A percentile compares a stretch with the other conserved stretches of the same genome.
These are phyloP conservation scores for Sorghum bicolor DNA, from an alignment of 176 grass and related monocot species.

Conservation along the genomic window DNA sequence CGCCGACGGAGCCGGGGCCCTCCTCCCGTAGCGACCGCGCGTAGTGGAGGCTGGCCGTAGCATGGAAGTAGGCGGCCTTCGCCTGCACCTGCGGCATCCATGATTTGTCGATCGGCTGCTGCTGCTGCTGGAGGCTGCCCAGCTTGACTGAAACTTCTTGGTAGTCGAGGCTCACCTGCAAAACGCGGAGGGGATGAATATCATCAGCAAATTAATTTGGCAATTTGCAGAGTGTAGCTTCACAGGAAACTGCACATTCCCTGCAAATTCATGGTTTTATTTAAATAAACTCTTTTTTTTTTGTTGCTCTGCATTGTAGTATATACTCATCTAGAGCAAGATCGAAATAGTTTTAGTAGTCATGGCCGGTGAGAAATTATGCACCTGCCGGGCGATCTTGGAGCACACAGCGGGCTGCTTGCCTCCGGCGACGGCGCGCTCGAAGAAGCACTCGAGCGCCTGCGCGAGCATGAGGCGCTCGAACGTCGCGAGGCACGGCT, in stretches of 20 bases:
- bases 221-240: too few relatives aligned
- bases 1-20: slow-evolving; percentile 1
- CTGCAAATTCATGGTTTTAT: not conserved
- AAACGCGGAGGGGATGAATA: too few relatives aligned
- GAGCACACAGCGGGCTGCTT: slow-evolving; percentile 40
- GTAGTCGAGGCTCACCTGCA: slow-evolving; percentile 57
- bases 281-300: too few relatives aligned
- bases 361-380: not conserved
- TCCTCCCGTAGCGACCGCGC: slow-evolving; percentile 36
- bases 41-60: slow-evolving; percentile 44
- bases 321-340: too few relatives aligned
- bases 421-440: slow-evolving; percentile 39
- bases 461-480: slow-evolving; percentile 61
- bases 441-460: slow-evolving; percentile 67
- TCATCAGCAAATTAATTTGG: too few relatives aligned
- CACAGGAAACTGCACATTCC: too few relatives aligned
- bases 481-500: slow-evolving; percentile 37
- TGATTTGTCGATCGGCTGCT: slow-evolving; percentile 41
- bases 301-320: too few relatives aligned
- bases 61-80: slow-evolving; percentile 60
- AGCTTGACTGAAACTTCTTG: slow-evolving; percentile 27
- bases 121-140: slow-evolving; percentile 13
- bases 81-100: slow-evolving; percentile 48
- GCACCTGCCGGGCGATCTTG: slow-evolving; percentile 55
- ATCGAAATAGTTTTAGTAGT: too few relatives aligned